A percentile compares a stretch with the other conserved stretches of the same genome.
Evolutionary conservation across 495 filamentous ascomycete genomes (phyloP).

Genomic region (Neurospora africana): DNA sequence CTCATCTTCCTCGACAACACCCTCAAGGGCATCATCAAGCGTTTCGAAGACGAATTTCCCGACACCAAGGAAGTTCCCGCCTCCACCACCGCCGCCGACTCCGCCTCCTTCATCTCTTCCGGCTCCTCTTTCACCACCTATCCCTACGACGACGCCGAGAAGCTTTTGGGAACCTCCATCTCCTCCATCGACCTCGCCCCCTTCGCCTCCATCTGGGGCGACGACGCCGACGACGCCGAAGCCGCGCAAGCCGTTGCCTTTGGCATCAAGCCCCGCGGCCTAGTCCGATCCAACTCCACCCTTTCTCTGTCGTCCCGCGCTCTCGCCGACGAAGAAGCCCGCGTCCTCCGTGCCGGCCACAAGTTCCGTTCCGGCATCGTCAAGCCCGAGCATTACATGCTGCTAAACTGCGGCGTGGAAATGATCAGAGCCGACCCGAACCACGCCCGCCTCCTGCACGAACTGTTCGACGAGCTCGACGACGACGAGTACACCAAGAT

Average conservation of each 20-base stretch:
- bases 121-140: conserved; percentile 21
- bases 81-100: conserved; percentile 11
- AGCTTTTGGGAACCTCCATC: conserved; percentile 1
- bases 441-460: conserved; percentile 47
- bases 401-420: conserved; percentile 29
- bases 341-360: conserved; percentile 74
- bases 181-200: neutral
- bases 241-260: conserved; percentile 21
- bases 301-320: conserved; percentile 70
- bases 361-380: conserved; percentile 55
- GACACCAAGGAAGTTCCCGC: conserved; percentile 55
- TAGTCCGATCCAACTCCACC: conserved; percentile 64
- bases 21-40: conserved; percentile 78
- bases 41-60: conserved; percentile 93
- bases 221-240: conserved; percentile 30
- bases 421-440: conserved; percentile 42
- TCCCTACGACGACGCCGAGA: conserved; percentile 22
- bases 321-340: conserved; percentile 80
- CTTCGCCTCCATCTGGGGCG: conserved; percentile 15
- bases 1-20: conserved; percentile 87
- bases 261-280: conserved; percentile 26
- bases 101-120: conserved; percentile 9
- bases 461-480: conserved; percentile 54
- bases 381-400: conserved; percentile 34
- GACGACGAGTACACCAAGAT: conserved; percentile 47